Base-by-base conservation (phyloP, 768 basidiomycete species). In the Russula brevipes region DNA sequence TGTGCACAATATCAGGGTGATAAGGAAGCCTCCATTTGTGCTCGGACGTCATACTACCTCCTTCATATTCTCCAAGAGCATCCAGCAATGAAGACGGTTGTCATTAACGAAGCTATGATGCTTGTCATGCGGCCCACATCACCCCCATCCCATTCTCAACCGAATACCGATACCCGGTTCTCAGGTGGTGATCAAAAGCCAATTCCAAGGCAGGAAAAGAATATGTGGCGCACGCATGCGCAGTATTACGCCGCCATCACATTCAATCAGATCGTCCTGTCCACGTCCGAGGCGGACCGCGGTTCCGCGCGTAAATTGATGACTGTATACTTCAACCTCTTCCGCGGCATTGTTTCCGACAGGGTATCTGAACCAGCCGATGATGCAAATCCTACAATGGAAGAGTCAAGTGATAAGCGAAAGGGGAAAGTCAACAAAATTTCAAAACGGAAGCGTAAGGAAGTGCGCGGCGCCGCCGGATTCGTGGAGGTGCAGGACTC, bases 211-310 rank as follows among this genome's bases (percentile, higher is more conserved):
- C 46, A 63, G 61, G 75, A 75, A 55, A 79, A 81, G 72, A 78
- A 77, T 54, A 70, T 74, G 10, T 79, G 78, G 50, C 86, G 85
- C 68, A 76, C 80, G 14, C 94, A 98, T 73, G 88, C 87, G 0
- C 82, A 87, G 54, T 99, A 98, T 75, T 99, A 98, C 73, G 85
- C 92, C 16, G 80, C 89, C 5, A 93, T 97, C 70, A 97, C 97
- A 0, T 86, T 98, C 68, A 98, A 98, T 73, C 97, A 98, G 75
- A 86, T 95, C 61, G 84, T 93, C 45, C 79, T 98, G 36, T 78
- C 78, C 10, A 72, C 77, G 10, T 76, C 80, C 10, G 80, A 82
- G 6, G 77, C 72, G 17, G 94, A 97, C 68, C 78, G 82, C 9
- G 84, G 84, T 0, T 89, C 94, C 10, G 89, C 94, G 14, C 75